A percentile compares a stretch with the other conserved stretches of the same genome.
These are phyloP conservation scores for Lepiota brunneoincarnata DNA, from an alignment of 768 basidiomycete species.

Conservation along the genomic window DNA sequence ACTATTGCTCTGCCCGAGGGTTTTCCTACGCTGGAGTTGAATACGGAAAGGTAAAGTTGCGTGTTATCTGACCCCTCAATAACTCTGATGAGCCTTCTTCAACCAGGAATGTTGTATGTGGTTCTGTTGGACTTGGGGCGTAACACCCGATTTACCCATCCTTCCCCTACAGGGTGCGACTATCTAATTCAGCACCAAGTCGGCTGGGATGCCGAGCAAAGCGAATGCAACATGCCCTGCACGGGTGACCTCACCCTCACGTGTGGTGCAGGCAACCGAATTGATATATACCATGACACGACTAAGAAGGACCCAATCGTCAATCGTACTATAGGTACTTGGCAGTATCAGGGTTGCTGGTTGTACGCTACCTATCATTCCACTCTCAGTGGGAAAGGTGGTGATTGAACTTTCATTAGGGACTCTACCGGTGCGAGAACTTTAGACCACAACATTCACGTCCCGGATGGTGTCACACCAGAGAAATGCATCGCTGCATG, in stretches of 20 bases:
- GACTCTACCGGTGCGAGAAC: no score
- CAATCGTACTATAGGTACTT: slow-evolving; percentile 40
- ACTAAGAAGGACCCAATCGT: slow-evolving; percentile 28
- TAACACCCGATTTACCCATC: not conserved
- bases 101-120: not conserved
- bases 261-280: slow-evolving; percentile 42
- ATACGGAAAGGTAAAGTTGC: not conserved
- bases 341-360: slow-evolving; percentile 49
- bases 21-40: not conserved
- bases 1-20: not conserved
- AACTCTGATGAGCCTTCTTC: no score
- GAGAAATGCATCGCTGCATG: no score
- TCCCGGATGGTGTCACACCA: no score
- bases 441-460: no score
- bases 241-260: slow-evolving; percentile 37
- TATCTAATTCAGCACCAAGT: not conserved
- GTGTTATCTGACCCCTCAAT: not conserved
- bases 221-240: slow-evolving; percentile 41
- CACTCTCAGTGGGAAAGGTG: no score
- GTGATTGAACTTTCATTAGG: no score
- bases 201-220: not conserved
- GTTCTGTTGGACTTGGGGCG: not conserved
- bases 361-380: not conserved
- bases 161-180: not conserved
- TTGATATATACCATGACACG: slow-evolving; percentile 46